phyloP scores from a whole-genome alignment of 2,329 filamentous ascomycete species.

The Eurotiales sp. region DNA sequence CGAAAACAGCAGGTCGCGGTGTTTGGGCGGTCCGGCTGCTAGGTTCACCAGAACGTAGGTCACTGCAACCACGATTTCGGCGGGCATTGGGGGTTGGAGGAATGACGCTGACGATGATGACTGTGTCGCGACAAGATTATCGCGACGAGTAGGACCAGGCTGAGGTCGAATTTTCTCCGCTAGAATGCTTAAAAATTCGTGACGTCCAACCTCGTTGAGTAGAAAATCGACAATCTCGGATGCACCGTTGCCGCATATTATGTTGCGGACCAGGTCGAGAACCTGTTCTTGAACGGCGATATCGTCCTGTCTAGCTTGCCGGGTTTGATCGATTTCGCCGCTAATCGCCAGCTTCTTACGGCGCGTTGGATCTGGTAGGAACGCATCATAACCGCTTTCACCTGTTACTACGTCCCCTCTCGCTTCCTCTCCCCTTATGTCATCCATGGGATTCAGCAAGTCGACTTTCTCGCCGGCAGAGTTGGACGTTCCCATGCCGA shows the following conservation, averaged over 20 bases:
- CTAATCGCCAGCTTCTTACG: conserved; percentile 49
- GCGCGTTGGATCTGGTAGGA: conserved; percentile 37
- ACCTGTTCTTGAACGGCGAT: conserved; percentile 86
- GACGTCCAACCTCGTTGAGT: conserved; percentile 69
- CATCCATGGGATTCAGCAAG: conserved; percentile 52
- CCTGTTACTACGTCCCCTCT: conserved; percentile 29
- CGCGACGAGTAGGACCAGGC: conserved; percentile 29
- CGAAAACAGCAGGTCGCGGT: conserved; percentile 71
- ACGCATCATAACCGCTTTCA: conserved; percentile 24
- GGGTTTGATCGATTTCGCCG: conserved; percentile 63
- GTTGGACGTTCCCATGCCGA: conserved; percentile 55
- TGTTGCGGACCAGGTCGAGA: conserved; percentile 82
- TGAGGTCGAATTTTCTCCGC: conserved; percentile 67
- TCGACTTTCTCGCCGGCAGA: conserved; percentile 59
- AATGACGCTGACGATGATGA: conserved; percentile 8
- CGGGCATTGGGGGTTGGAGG: conserved; percentile 28
- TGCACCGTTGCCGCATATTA: conserved; percentile 65
- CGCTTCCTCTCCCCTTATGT: conserved; percentile 27
- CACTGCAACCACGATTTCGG: conserved; percentile 71
- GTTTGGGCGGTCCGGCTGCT: conserved; percentile 72
- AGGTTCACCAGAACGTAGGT: conserved; percentile 84
- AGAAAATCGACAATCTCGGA: conserved; percentile 79
- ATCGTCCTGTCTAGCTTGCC: conserved; percentile 71
- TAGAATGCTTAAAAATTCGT: conserved; percentile 76
- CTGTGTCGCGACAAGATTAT: conserved; percentile 22